These are phyloP conservation scores for Collariella sp. DNA, from an alignment of 495 filamentous ascomycete species.

Conservation along the genomic window DNA sequence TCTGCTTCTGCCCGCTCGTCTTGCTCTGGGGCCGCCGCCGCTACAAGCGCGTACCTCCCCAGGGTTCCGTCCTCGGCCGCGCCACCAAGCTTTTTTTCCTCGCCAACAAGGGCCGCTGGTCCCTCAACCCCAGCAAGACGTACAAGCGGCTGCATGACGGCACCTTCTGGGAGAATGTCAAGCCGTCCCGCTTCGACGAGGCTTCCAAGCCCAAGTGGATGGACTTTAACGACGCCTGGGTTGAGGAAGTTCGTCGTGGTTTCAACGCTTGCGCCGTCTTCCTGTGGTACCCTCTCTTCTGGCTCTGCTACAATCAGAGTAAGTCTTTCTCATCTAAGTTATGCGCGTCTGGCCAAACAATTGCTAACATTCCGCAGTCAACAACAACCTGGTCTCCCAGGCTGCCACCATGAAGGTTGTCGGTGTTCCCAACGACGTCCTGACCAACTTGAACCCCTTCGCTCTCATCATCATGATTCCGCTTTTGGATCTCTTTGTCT, in stretches of 20 bases:
- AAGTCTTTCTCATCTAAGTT: conserved; percentile 7
- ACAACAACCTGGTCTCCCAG: conserved; percentile 68
- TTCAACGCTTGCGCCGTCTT: conserved; percentile 63
- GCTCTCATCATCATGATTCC: conserved; percentile 73
- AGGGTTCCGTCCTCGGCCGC: conserved; percentile 54
- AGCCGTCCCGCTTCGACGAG: conserved; percentile 49
- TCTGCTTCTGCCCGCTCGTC: conserved; percentile 55
- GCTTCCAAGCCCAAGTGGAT: conserved; percentile 51
- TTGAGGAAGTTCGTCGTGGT: conserved; percentile 42
- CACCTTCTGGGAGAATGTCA: conserved; percentile 56
- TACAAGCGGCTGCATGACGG: conserved; percentile 47
- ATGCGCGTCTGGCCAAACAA: not conserved
- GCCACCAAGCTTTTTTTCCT: conserved; percentile 47
- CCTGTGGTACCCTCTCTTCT: conserved; percentile 50
- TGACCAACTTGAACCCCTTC: conserved; percentile 71
- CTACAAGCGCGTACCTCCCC: conserved; percentile 51
- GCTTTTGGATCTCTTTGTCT: conserved; percentile 59
- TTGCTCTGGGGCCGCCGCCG: conserved; percentile 51
- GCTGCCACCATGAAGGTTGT: conserved; percentile 61
- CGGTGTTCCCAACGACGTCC: conserved; percentile 69
- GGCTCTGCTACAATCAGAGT: conserved; percentile 40
- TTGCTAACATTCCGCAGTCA: conserved; percentile 19
- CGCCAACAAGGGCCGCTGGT: conserved; percentile 59
- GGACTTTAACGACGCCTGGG: conserved; percentile 61
- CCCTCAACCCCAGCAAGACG: conserved; percentile 44